Base-by-base conservation (phyloP, 192 early-diverging fungal species). In the Linnemannia hyalina region DNA sequence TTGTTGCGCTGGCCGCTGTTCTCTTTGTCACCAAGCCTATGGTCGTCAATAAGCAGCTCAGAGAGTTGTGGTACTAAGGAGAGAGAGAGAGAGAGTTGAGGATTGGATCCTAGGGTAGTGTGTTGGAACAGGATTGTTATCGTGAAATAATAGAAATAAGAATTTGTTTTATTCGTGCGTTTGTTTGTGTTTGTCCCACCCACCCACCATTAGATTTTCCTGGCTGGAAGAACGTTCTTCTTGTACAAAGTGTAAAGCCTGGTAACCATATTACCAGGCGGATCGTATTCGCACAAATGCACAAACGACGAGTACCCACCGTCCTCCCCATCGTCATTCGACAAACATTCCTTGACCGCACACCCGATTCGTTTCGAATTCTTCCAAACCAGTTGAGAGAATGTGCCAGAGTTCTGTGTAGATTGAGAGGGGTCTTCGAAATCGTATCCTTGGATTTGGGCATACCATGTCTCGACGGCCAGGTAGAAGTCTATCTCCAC, bases 1-100 rank as follows among this genome's bases (percentile, higher is more conserved):
- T 98, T 42, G 90, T 95, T n/a, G 94, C 90, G 20, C 90, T 99
- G 74, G 87, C 93, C 0, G 90, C 92, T 20, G 95, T 93, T 23
- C 94, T 98, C 80, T 73, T 94, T 71, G 90, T 98, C 68, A 92
- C 94, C 36, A 88, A 89, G 44, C 94, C 96, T 10, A 93, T 96
- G 93, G 95, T 96, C 93, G 91, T 74, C 18, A 80, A 85, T 26
- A 85, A 80, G 83, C 73, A 76, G 65, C 83, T 85, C 68, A 85
- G 65, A 74, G 83, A 85, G 38, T 78, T 72, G 16, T 85, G 83
- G 83, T 85, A 85, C 60, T 85, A 80, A 55, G 36, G 73, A 80
- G 20, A 22, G 36, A 41, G 18, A 23, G 69, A 20, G 69, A 36
- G 5, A 6, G 7, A 5, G 18, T 16, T 49, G 18, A 20, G 18